Evolutionary conservation across 1,284 basidiomycete species (phyloP).

Genomic region (Mycena citricolor): DNA sequence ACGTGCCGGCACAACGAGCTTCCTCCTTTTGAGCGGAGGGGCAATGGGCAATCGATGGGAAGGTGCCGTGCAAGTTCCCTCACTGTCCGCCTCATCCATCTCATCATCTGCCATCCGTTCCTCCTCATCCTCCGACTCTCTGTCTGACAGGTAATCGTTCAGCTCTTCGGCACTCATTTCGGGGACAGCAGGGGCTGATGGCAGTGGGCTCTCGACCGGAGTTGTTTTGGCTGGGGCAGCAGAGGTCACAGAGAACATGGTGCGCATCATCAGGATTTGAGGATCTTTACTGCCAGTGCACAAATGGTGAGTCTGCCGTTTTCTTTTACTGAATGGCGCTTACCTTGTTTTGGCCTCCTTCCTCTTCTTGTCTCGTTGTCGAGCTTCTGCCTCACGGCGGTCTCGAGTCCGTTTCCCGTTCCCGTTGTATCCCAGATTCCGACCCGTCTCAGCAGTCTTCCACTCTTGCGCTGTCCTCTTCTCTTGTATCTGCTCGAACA

Average conservation of each 20-base stretch:
- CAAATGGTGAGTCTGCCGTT: background rate
- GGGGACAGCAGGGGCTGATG: too few relatives aligned
- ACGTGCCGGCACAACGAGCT: conserved; percentile 16
- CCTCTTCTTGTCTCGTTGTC: background rate
- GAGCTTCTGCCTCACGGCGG: background rate
- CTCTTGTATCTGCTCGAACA: too few relatives aligned
- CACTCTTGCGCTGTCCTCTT: too few relatives aligned
- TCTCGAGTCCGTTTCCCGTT: background rate
- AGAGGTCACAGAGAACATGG: conserved; percentile 5
- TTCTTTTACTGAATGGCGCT: background rate
- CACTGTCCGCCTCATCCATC: background rate
- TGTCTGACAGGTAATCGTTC: too few relatives aligned
- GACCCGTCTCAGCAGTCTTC: too few relatives aligned
- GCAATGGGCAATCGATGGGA: background rate
- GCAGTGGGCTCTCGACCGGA: too few relatives aligned
- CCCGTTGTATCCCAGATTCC: conserved; percentile 5
- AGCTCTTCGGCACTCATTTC: too few relatives aligned
- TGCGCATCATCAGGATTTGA: conserved; percentile 6
- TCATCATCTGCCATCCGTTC: conserved; percentile 1
- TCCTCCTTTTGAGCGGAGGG: conserved; percentile 18
- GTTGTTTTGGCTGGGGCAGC: too few relatives aligned
- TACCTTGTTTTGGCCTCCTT: background rate
- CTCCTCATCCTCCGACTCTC: background rate
- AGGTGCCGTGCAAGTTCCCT: background rate
- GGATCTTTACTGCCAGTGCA: conserved; percentile 3